These are phyloP conservation scores for Trichoderma lentiforme DNA, from an alignment of 2,329 filamentous ascomycete genomes.

Conservation along the genomic window DNA sequence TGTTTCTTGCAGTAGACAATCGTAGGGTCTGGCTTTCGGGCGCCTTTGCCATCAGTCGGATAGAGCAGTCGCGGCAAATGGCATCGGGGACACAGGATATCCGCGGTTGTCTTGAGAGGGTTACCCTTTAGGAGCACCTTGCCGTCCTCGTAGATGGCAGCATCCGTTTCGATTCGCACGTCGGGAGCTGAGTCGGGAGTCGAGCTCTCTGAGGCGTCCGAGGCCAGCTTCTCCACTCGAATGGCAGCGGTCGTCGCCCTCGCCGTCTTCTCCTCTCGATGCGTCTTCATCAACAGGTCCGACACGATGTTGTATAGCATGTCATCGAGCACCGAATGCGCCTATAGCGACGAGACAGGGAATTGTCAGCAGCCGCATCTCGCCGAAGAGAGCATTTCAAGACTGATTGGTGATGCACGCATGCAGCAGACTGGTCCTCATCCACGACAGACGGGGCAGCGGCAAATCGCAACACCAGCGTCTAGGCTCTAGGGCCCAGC, in stretches of 20 bases:
- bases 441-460: background rate
- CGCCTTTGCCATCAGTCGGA: slow-evolving; percentile 67
- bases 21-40: slow-evolving; percentile 61
- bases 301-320: slow-evolving; percentile 73
- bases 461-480: background rate
- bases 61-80: slow-evolving; percentile 70
- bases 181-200: slow-evolving; percentile 53
- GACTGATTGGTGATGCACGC: slow-evolving; percentile 9
- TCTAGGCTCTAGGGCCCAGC: background rate
- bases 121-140: slow-evolving; percentile 68
- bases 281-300: slow-evolving; percentile 69
- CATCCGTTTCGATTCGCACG: slow-evolving; percentile 62
- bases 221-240: slow-evolving; percentile 59
- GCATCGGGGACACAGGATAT: slow-evolving; percentile 72
- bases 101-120: slow-evolving; percentile 65
- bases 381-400: background rate
- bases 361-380: slow-evolving; percentile 14
- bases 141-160: slow-evolving; percentile 67
- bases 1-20: slow-evolving; percentile 76
- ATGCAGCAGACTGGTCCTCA: background rate
- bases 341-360: slow-evolving; percentile 36
- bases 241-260: slow-evolving; percentile 64
- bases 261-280: slow-evolving; percentile 75
- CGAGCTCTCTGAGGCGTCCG: slow-evolving; percentile 52
- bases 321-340: slow-evolving; percentile 68